These are phyloP conservation scores for Daldinia grandis DNA, from an alignment of 495 filamentous ascomycete genomes.

Conservation along the genomic window DNA sequence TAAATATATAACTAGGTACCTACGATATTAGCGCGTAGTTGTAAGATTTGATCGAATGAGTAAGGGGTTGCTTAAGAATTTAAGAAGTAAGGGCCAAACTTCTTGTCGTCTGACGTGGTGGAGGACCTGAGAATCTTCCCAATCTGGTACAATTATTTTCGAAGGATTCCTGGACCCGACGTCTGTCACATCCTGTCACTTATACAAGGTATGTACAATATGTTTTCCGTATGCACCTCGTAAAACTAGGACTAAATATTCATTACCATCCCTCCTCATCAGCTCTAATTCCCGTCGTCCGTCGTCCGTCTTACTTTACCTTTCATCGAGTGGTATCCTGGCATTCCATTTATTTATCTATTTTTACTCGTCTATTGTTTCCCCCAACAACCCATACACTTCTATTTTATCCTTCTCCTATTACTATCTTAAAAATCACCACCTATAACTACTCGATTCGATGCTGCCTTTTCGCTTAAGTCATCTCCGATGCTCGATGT, in stretches of 20 bases:
- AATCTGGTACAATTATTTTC: constrained; percentile 17
- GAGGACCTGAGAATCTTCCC: background rate
- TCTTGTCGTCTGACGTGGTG: background rate
- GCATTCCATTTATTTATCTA: background rate
- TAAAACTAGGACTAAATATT: constrained; percentile 25
- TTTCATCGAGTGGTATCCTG: background rate
- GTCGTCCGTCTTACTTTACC: background rate
- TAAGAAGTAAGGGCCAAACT: too few species aligned
- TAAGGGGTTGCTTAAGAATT: too few species aligned
- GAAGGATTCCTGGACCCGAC: constrained; percentile 39
- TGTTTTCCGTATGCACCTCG: too few species aligned
- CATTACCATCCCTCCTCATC: constrained; percentile 14
- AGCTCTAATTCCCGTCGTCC: constrained; percentile 4
- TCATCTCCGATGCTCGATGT: constrained; percentile 7
- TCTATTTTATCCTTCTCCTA: background rate
- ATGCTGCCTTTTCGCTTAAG: constrained; percentile 15
- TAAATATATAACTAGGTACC: too few species aligned
- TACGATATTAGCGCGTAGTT: too few species aligned
- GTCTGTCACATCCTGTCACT: constrained; percentile 33
- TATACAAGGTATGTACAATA: background rate
- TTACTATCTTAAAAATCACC: background rate
- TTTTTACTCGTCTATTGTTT: background rate
- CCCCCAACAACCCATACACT: too few species aligned
- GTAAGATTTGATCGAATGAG: too few species aligned
- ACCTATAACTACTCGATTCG: constrained; percentile 3